Base-by-base conservation (phyloP, 768 basidiomycete genomes). In the Baorangia bicolor region DNA sequence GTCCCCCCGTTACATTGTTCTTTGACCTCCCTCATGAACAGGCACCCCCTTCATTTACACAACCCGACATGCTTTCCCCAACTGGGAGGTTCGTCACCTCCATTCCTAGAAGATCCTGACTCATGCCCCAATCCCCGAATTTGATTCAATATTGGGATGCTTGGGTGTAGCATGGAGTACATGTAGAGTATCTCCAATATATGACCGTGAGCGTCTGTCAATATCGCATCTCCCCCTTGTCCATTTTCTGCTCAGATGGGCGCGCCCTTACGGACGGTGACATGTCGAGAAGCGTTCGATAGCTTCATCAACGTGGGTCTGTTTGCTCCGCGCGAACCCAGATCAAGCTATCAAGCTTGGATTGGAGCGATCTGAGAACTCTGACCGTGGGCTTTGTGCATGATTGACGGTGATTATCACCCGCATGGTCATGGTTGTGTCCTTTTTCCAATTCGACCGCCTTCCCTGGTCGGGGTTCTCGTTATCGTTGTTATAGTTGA, bases 361-460 rank as follows among this genome's bases (percentile, higher is more conserved):
- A 33, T 30, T 53, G 28, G 37, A 23, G 33, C 31, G 51, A 64
- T 64, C 49, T 49, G 16, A 25, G 40, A 50, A 38, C 21, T 12
- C 37, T 35, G 38, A 21, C 38, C 45, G 13, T 55, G 44, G 23
- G 38, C 39, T 28, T 41, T 46, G 51, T 42, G 55, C 34, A 55
- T 62, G 61, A 51, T 60, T 57, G 43, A 64, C 64, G 64, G 64
- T 66, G 61, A 65, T 65, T 65, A 65, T 64, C 52, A 57, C 27
- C 53, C 27, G 64, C 61, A 57, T 49, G 64, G 54, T 27, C 39
- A 27, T 49, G 40, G 48, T 18, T 23, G 34, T 51, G 43, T 49
- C 44, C 23, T 42, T 27, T 49, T 53, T 48, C 44, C 30, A 31
- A 48, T 55, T 53, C 13, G n/a, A 34, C 25, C 2, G 28, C 40